Percentiles rank a stretch among this genome's conserved stretches.
Evolutionary conservation across 805 yeast genomes (phyloP).

Genomic region (Yarrowia divulgata): DNA sequence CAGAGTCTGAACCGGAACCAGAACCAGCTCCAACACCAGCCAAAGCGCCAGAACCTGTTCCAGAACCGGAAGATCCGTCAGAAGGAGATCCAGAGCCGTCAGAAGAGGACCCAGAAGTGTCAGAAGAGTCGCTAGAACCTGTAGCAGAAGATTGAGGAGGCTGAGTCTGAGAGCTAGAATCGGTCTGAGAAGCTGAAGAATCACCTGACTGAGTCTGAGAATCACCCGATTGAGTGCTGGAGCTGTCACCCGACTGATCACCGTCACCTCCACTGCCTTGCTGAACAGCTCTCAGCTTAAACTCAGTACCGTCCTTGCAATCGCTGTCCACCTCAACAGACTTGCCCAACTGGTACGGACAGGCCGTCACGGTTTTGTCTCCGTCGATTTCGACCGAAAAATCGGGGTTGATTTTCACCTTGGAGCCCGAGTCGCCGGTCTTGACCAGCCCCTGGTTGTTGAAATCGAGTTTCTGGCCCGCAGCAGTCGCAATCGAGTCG

Average conservation of each 20-base stretch:
- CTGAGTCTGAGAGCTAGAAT: background rate
- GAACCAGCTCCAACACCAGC: background rate
- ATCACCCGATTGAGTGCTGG: background rate
- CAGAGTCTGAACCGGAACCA: background rate
- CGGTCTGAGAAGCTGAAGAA: background rate
- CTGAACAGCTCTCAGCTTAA: constrained; percentile 14
- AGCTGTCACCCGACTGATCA: no score
- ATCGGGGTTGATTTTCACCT: constrained; percentile 2
- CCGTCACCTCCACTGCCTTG: background rate
- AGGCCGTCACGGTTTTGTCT: background rate
- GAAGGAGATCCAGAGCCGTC: constrained; percentile 7
- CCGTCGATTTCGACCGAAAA: constrained; percentile 1
- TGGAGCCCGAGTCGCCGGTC: background rate
- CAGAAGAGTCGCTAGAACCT: background rate
- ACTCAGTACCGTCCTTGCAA: background rate
- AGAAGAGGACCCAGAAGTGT: background rate
- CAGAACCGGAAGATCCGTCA: background rate
- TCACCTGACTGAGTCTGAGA: background rate
- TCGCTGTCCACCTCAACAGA: constrained; percentile 3
- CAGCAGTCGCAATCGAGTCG: background rate
- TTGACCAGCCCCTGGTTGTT: constrained; percentile 5
- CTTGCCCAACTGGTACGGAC: constrained; percentile 16
- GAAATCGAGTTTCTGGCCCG: constrained; percentile 23
- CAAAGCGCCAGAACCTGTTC: background rate
- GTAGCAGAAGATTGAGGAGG: background rate